Evolutionary conservation across 371 early-diverging fungal species (phyloP), one percentile per base, ranked within the genome.

Genomic region (Actinomortierella wolfii): DNA sequence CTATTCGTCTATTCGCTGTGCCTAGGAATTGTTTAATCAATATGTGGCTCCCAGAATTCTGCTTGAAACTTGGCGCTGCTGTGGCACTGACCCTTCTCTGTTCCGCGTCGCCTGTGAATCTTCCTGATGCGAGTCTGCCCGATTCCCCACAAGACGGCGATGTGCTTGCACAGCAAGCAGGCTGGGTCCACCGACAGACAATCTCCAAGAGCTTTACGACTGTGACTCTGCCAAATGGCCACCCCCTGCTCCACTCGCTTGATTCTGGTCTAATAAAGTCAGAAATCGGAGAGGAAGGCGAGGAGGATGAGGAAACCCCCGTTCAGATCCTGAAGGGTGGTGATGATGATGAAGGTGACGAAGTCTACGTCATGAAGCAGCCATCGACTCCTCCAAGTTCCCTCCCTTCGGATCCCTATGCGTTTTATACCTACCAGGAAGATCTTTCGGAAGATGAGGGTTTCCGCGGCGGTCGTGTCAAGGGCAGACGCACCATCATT

Each of bases 401-500:
- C 2, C 58, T 57, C 11, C 51, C 60, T 39, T 70, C 65, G 1
- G 70, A 70, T 18, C 61, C 57, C 6, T 70, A 45, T 17, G 57
- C 70, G 21, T 13, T 11, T 29, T 70, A 70, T 47, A 70, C n/a
- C 8, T 61, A 70, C 40, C 54, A 57, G 47, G 15, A 47, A 15
- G 6, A n/a, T 6, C 39, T 61, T 4, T 34, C 14, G 1, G 13
- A 42, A 11, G 11, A 34, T 3, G 20, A 18, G 1, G 15, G 48
- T 1, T 24, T 62, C 46, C 20, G 28, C 1, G 46, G 48, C 15
- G 1, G 34, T 34, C 34, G 34, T 34, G 4, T 39, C 11, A 20
- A 29, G 13, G 29, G 73, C 14, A 60, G 79, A 41, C 79, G 88
- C 11, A 61, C 91, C 25, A 78, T 88, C 42, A 79, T 92, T 18